phyloP scores from a whole-genome alignment of 1,284 basidiomycete species.

The Heterobasidion occidentale region DNA sequence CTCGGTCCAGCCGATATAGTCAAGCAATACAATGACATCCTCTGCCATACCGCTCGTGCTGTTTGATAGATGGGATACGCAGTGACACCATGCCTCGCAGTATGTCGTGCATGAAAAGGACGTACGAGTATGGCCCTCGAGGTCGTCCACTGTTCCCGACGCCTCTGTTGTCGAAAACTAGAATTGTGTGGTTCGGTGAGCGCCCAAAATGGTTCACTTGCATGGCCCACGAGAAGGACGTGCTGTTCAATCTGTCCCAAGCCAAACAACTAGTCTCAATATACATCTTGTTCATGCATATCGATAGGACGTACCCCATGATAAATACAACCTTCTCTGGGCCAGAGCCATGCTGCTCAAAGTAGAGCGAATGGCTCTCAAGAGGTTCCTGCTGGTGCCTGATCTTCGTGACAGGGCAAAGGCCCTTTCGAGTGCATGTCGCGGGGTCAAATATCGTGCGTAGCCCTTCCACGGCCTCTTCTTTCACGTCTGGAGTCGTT shows the following conservation, averaged over 20 bases:
- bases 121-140: constrained; percentile 56
- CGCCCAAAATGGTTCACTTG: constrained; percentile 55
- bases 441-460: constrained; percentile 43
- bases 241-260: constrained; percentile 43
- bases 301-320: constrained; percentile 42
- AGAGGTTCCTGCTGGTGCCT: constrained; percentile 39
- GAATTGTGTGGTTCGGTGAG: constrained; percentile 43
- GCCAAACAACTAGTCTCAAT: background rate
- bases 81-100: too few species aligned
- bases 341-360: constrained; percentile 64
- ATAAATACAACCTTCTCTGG: constrained; percentile 61
- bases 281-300: background rate
- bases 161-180: constrained; percentile 87
- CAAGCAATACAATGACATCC: constrained; percentile 63
- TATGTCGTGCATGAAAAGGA: constrained; percentile 1
- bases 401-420: constrained; percentile 62
- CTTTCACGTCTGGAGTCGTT: background rate
- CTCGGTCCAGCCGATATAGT: constrained; percentile 68
- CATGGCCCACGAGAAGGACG: constrained; percentile 52
- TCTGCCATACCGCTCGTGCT: constrained; percentile 77
- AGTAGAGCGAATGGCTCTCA: constrained; percentile 69
- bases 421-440: constrained; percentile 58
- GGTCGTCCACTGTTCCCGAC: constrained; percentile 75
- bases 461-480: constrained; percentile 4
- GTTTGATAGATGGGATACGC: background rate